Base-by-base conservation (phyloP, 345 rosid genomes). In the Cardamine occulta region DNA sequence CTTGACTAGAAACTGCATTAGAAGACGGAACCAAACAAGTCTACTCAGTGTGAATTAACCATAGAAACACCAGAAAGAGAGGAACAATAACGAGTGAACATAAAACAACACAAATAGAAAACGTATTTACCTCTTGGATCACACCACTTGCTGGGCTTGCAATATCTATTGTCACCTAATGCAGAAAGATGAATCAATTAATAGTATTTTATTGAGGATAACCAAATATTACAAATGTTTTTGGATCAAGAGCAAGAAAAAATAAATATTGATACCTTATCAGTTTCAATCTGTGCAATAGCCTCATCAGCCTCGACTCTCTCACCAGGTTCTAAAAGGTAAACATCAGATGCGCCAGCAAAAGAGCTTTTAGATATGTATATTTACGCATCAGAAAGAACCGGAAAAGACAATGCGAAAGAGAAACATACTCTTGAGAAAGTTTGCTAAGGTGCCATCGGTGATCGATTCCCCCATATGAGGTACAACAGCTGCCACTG, bases 201-300 rank as follows among this genome's bases (percentile, higher is more conserved):
- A 12, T 54, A 66, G 52, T 60, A 56, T 73, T 51, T 19, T 28
- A 28, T 40, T 8, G 55, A 71, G 47, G n/a, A 71, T 29, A 32
- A 52, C 37, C 44, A 18, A 77, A 35, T 40, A 13, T 71, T 34
- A 13, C 6, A 58, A 19, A 15, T 18, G 29, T 78, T 10, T 66
- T 56, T 28, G 4, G 40, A 23, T 32, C 15, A 44, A 29, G 21
- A 56, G 55, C 8, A 7, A 28, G 35, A 15, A 18, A 34, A 28
- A 39, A 39, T 17, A 57, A 59, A 26, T 7, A 68, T 28, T 12
- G n/a, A 51, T 76, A 93, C 98, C 90, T 93, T 93, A 81, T 93
- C 97, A 2, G 98, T 93, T 78, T 93, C 98, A 57, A 93, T 89
- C 73, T 93, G 97, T 53, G 97, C 97, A 83, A 91, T 91, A 31